These are phyloP conservation scores for Tagetes erecta DNA, from an alignment of 129 eudicot species.

Conservation along the genomic window DNA sequence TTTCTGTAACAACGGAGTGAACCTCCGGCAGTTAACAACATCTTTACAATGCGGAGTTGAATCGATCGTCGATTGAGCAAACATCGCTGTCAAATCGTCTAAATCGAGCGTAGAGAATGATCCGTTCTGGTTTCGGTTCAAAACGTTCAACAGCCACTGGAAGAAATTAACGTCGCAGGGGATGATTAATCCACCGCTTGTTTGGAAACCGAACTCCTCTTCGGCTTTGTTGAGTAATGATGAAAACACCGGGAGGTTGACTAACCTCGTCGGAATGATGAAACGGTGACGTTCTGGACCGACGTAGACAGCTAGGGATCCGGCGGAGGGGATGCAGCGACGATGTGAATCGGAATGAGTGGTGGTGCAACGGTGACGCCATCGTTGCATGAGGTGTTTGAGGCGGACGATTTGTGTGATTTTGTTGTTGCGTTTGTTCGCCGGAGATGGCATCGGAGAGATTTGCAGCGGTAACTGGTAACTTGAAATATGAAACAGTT, in stretches of 20 bases:
- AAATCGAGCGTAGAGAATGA: constrained; percentile 26
- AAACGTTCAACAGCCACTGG: constrained; percentile 22
- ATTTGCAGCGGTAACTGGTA: background rate
- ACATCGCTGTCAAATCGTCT: constrained; percentile 38
- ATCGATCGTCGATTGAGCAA: constrained; percentile 23
- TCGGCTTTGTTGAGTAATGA: constrained; percentile 50
- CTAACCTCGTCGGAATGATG: constrained; percentile 57
- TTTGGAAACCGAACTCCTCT: constrained; percentile 59
- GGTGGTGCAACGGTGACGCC: constrained; percentile 50
- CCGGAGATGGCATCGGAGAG: constrained; percentile 46
- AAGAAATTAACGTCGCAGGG: constrained; percentile 52
- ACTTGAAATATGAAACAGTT: no score
- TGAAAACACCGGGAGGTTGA: constrained; percentile 51
- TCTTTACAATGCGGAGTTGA: constrained; percentile 31
- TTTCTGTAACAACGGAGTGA: constrained; percentile 39
- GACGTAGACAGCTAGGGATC: constrained; percentile 56
- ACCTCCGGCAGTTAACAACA: constrained; percentile 8
- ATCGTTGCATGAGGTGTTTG: constrained; percentile 48
- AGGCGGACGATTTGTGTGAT: constrained; percentile 57
- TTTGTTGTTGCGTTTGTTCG: constrained; percentile 42
- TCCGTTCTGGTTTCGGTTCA: constrained; percentile 44
- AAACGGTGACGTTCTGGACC: constrained; percentile 51
- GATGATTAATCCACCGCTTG: constrained; percentile 42
- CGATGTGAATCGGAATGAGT: constrained; percentile 25
- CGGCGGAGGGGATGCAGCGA: constrained; percentile 36